These are phyloP conservation scores for Rhododendron simsii DNA, from an alignment of 148 eudicot genomes.

Conservation along the genomic window DNA sequence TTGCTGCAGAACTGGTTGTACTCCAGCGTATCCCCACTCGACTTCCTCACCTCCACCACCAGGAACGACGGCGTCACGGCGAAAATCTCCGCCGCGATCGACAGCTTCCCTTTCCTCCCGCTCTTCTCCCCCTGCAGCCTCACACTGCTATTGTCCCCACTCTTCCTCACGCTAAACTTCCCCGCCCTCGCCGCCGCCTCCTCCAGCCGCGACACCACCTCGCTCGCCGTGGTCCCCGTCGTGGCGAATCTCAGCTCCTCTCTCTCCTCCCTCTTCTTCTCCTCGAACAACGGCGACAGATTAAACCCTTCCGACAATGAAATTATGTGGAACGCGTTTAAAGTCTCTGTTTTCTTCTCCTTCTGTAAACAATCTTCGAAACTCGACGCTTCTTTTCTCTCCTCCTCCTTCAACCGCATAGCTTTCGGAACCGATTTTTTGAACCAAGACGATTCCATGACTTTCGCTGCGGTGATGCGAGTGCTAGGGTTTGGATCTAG, in stretches of 20 bases:
- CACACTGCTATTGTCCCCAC: constrained; percentile 23
- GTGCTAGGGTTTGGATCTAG: constrained; percentile 34
- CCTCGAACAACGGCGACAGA: constrained; percentile 42
- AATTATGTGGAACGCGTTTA: constrained; percentile 48
- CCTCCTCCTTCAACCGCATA: constrained; percentile 4
- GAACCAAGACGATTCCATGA: constrained; percentile 39
- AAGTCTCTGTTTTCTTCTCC: constrained; percentile 23
- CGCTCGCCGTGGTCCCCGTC: constrained; percentile 22
- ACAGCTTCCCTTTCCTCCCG: constrained; percentile 49
- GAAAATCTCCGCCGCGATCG: constrained; percentile 43
- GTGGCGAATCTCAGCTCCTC: constrained; percentile 41
- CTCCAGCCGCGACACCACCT: constrained; percentile 37
- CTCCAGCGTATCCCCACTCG: constrained; percentile 50
- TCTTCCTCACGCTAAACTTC: constrained; percentile 34
- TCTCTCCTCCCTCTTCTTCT: constrained; percentile 25
- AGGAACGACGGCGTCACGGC: constrained; percentile 34
- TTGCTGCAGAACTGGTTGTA: constrained; percentile 49
- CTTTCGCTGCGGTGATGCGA: constrained; percentile 21
- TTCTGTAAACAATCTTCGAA: constrained; percentile 3
- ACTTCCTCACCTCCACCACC: constrained; percentile 49
- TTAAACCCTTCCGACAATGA: constrained; percentile 45
- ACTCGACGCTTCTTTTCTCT: neutral
- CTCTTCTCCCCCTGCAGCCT: constrained; percentile 31
- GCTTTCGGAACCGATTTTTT: constrained; percentile 23
- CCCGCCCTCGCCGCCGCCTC: constrained; percentile 38